Evolutionary conservation across 306 rosid species (phyloP).

Genomic region (Castanea sativa): DNA sequence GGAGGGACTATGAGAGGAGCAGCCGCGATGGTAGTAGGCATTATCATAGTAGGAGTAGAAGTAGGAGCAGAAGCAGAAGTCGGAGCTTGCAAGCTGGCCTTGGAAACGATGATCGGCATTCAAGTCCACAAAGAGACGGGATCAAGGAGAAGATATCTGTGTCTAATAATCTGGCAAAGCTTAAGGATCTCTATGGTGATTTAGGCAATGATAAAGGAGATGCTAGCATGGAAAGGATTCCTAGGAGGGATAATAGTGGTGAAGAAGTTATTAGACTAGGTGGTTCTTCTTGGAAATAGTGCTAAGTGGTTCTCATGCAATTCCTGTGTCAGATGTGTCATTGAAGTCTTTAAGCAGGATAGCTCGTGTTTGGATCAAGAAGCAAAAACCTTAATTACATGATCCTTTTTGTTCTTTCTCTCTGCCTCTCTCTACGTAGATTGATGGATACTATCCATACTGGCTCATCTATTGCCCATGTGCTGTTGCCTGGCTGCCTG

Average conservation of each 20-base stretch:
- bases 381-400: constrained; percentile 6
- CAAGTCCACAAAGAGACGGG: constrained; percentile 60
- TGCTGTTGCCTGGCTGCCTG: constrained; percentile 20
- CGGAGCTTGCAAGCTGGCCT: constrained; percentile 61
- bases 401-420: constrained; percentile 14
- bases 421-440: constrained; percentile 4
- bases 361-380: constrained; percentile 8
- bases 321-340: background rate
- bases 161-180: constrained; percentile 89
- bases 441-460: constrained; percentile 22
- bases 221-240: constrained; percentile 45
- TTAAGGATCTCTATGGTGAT: constrained; percentile 88
- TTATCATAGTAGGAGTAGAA: constrained; percentile 54
- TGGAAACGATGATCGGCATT: constrained; percentile 30
- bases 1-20: constrained; percentile 59
- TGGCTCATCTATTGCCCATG: constrained; percentile 15
- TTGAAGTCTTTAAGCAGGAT: background rate
- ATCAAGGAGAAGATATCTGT: constrained; percentile 54
- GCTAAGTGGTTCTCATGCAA: background rate
- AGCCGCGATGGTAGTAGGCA: constrained; percentile 48
- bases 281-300: constrained; percentile 60
- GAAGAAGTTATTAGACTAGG: constrained; percentile 95
- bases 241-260: constrained; percentile 53
- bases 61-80: constrained; percentile 76
- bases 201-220: constrained; percentile 57